Base-by-base conservation (phyloP, 1,139 yeast genomes). In the Scheffersomyces cryptocercus region DNA sequence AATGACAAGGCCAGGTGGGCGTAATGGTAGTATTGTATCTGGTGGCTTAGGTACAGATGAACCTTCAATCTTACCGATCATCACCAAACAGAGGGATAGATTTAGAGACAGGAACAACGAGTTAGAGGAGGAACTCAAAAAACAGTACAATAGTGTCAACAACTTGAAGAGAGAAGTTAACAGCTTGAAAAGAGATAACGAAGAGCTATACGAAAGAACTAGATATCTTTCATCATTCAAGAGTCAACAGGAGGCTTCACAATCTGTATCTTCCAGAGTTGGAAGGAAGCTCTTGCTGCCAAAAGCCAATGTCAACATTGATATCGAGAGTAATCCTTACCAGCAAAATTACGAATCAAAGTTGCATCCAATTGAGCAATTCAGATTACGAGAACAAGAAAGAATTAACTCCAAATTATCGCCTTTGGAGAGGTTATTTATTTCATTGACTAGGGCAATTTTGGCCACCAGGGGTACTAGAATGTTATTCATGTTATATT, bases 21-120 rank as follows among this genome's bases (percentile, higher is more conserved):
- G 64, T 28, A 54, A 51, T 38, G 63, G 63, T 3, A 53, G 59
- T 66, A 73, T 79, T 33, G 71, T 75, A 5, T 42, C 45, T 28
- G 38, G 38, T 13, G 44, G 38, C 12, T 38, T 44, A 8, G 28
- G 28, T 10, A 40, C 58, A 11, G 74, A 67, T 41, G 68, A 77
- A 35, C 60, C 71, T 5, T 77, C 89, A 0, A 84, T 93, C 35
- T 67, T 93, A 38, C 96, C 96, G 0, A 89, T 93, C 41, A 82
- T 93, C 29, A 90, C 97, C 16, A 91, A 93, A 57, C 99, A 93
- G 67, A 81, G 99, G 62, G 98, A 93, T 62, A 73, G 98, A 50
- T 90, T 91, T 72, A 81, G 95, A 54, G 79, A 81, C 28, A 77
- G 91, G 45, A 89, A 86, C 55, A 79, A 78, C 43, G 97, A 89